Percentiles rank a stretch among this genome's conserved stretches.
Evolutionary conservation across 495 filamentous ascomycete species (phyloP).

Genomic region (Aspergillus coremiiformis): DNA sequence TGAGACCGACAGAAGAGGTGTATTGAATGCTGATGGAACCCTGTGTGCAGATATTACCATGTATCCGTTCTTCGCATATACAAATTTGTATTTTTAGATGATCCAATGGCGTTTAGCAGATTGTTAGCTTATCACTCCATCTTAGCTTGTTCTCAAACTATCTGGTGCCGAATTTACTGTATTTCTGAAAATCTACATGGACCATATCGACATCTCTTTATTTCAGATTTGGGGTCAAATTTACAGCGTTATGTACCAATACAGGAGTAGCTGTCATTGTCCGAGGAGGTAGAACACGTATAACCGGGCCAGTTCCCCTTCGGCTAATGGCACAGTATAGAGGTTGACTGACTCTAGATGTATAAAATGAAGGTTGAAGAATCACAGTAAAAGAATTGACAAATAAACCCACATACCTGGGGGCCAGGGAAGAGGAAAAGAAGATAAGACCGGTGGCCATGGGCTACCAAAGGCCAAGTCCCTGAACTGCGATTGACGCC

Average conservation of each 20-base stretch:
- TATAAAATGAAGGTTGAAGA: neutral
- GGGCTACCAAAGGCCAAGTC: neutral
- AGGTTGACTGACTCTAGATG: neutral
- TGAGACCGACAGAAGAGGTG: neutral
- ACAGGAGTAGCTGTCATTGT: neutral
- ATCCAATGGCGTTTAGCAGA: constrained; percentile 29
- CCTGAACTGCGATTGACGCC: neutral
- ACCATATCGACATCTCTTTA: neutral
- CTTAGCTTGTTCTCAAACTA: constrained; percentile 3
- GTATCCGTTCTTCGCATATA: constrained; percentile 19
- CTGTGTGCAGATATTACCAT: constrained; percentile 1
- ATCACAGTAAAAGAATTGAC: neutral
- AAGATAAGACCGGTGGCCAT: neutral
- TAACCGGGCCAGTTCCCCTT: neutral
- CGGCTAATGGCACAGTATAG: neutral
- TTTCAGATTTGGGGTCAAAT: neutral
- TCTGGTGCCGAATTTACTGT: constrained; percentile 8
- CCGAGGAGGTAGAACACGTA: neutral
- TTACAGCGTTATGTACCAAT: neutral
- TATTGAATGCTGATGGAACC: neutral
- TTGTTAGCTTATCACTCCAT: constrained; percentile 10
- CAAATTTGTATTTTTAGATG: constrained; percentile 55
- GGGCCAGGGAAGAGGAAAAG: neutral
- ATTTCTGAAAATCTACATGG: neutral
- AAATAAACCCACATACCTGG: neutral